Conservation (phyloP, 805 yeast genomes). For the Saccharomyces mikatae region DNA sequence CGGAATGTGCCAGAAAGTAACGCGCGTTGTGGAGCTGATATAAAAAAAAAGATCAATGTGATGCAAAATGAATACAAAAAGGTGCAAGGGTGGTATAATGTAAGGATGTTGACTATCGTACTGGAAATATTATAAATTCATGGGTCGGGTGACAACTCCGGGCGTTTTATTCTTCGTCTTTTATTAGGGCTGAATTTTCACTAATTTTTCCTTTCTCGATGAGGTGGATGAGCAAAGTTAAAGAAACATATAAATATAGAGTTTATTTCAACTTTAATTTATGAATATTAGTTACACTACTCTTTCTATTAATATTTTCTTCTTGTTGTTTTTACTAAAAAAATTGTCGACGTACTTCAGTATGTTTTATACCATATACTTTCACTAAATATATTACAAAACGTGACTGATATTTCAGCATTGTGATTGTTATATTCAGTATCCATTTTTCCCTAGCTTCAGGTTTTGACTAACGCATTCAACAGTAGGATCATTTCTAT, state of each 20-base stretch:
- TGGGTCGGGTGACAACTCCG: background rate
- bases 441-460: background rate
- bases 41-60: background rate
- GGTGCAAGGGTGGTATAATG: background rate
- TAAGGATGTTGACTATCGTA: background rate
- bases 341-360: slow-evolving; percentile 94
- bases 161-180: background rate
- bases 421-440: background rate
- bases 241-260: background rate
- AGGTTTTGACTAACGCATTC: slow-evolving; percentile 37
- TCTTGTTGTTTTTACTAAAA: slow-evolving; percentile 14
- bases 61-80: too few species aligned
- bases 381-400: background rate
- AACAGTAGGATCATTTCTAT: slow-evolving; percentile 96
- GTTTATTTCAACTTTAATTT: background rate
- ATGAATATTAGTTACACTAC: background rate
- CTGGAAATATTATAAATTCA: background rate
- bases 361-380: slow-evolving; percentile 33
- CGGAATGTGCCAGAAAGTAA: background rate
- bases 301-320: background rate
- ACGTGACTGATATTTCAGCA: background rate
- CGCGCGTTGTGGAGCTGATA: background rate
- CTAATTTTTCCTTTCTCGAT: background rate
- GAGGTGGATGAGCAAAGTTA: background rate
- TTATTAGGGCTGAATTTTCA: background rate